Evolutionary conservation across 768 basidiomycete genomes (phyloP).

Genomic region (Favolaschia claudopus): DNA sequence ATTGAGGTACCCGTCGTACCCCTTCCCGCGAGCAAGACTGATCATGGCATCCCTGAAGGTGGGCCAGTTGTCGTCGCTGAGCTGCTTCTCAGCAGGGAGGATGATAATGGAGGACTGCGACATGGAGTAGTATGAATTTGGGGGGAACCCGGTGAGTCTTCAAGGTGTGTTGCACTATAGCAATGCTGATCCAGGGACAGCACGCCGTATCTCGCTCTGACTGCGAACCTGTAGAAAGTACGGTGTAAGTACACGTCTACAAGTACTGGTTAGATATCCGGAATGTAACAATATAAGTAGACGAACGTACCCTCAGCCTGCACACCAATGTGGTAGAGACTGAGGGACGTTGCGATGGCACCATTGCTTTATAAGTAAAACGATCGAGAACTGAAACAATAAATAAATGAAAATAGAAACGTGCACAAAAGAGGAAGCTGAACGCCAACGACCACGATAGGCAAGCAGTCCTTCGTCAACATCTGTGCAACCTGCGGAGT

Average conservation of each 20-base stretch:
- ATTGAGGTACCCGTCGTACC: background rate
- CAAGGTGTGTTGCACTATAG: too few relatives aligned
- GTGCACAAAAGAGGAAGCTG: background rate
- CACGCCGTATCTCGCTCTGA: too few relatives aligned
- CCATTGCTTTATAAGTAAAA: background rate
- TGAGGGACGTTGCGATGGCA: background rate
- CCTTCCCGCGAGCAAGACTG: background rate
- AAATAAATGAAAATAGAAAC: constrained; percentile 1
- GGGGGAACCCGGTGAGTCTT: too few relatives aligned
- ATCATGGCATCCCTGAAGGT: background rate
- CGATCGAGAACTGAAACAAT: background rate
- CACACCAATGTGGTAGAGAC: constrained; percentile 7
- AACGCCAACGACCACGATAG: constrained; percentile 1
- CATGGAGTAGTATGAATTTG: too few relatives aligned
- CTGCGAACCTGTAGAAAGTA: constrained; percentile 10
- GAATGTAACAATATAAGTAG: background rate
- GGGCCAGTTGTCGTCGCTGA: background rate
- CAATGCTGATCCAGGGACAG: too few relatives aligned
- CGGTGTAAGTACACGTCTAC: background rate
- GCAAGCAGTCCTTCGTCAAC: background rate
- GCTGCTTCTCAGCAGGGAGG: constrained; percentile 7
- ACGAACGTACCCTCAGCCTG: constrained; percentile 5
- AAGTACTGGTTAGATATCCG: too few relatives aligned
- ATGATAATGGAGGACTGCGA: constrained; percentile 2
- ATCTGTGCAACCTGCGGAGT: too few relatives aligned